phyloP scores from a whole-genome alignment of 1,284 basidiomycete genomes.

The Grifola frondosa region DNA sequence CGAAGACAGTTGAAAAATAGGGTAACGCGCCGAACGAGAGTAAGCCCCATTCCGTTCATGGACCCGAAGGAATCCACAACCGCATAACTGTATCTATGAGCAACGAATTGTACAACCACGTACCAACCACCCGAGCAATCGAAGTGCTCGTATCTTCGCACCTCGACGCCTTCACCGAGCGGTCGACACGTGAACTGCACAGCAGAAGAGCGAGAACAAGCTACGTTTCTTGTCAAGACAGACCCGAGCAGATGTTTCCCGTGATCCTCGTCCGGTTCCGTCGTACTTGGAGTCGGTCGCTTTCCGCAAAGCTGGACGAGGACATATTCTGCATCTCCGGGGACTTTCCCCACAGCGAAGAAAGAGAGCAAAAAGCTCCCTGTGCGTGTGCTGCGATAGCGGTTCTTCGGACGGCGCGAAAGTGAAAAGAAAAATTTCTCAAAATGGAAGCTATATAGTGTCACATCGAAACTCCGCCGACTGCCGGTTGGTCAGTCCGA shows the following conservation, averaged over 20 bases:
- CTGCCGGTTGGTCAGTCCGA: no score
- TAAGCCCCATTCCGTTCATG: conserved; percentile 88
- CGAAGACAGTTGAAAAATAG: conserved; percentile 50
- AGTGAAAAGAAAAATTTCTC: conserved; percentile 7
- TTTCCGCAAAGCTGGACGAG: conserved; percentile 59
- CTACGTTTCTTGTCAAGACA: conserved; percentile 20
- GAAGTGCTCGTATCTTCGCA: conserved; percentile 77
- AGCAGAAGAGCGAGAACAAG: conserved; percentile 59
- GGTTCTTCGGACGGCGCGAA: conserved; percentile 71
- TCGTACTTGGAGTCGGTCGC: conserved; percentile 59
- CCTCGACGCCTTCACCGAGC: conserved; percentile 40
- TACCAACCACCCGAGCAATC: conserved; percentile 41
- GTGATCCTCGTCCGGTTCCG: conserved; percentile 45
- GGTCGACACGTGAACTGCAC: conserved; percentile 35
- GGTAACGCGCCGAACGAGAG: conserved; percentile 61
- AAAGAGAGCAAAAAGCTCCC: conserved; percentile 45
- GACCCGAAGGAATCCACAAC: conserved; percentile 49
- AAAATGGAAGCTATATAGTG: no score
- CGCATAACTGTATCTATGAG: conserved; percentile 89
- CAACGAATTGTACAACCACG: conserved; percentile 53
- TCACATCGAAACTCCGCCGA: no score
- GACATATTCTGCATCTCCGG: conserved; percentile 75
- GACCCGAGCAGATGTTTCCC: conserved; percentile 35
- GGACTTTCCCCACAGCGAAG: conserved; percentile 87
- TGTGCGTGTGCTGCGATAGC: conserved; percentile 80